Base-by-base conservation (phyloP, 2,329 filamentous ascomycete species). In the Talaromyces albobiverticillius region DNA sequence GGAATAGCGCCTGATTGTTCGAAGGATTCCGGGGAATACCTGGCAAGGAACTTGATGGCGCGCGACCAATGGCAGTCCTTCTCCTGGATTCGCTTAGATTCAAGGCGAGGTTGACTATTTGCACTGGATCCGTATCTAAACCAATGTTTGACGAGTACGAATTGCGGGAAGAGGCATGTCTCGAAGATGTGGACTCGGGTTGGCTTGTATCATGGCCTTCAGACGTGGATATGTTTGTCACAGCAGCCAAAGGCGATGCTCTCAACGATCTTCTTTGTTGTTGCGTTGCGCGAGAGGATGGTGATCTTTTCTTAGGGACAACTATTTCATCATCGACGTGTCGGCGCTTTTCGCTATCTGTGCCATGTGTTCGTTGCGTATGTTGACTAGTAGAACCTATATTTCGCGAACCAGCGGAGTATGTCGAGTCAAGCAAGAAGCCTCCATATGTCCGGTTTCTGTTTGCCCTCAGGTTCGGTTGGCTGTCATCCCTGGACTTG, bases 91-190 rank as follows among this genome's bases (percentile, higher is more conserved):
- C 90, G 74, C 89, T 95, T 47, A 97, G 73, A 60, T 87, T 94
- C 62, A 97, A 74, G 1, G 93, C 93, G 82, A 97, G 89, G 64
- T 91, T 91, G 40, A 97, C 90, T 59, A 97, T 95, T 70, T 96
- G 89, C 3, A 87, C 84, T 7, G 92, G 88, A 64, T 96, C 92
- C 56, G 88, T 80, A 62, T 90, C 84, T 18, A 88, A 66, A 5
- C 71, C 76, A 45, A 65, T 50, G 16, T 66, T 58, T 41, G 62
- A 53, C 22, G 48, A 36, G 48, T 54, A 40, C 5, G 51, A 56
- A 48, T 46, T 40, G 49, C 34, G 23, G 55, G 52, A 32, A 58
- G 34, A 29, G 36, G 43, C 54, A 41, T 52, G 18, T 47, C 38
- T 26, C 11, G 47, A 55, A 16, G 36, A 32, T 47, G 31, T 4